Conservation (phyloP, 2,329 filamentous ascomycete genomes). For the Colletotrichum australisinense region DNA sequence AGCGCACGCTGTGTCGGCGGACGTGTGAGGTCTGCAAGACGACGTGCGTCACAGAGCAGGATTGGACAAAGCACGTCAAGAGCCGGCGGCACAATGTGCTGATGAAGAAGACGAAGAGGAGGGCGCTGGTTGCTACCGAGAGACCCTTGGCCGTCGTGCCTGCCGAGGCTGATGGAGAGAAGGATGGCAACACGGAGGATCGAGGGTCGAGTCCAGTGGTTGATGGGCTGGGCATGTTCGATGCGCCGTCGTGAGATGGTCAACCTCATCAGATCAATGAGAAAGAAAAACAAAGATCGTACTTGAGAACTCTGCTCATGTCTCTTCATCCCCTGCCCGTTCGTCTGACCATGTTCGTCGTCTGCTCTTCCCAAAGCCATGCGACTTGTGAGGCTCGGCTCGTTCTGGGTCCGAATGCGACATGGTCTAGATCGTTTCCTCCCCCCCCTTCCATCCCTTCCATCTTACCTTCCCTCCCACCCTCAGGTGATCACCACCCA, state of each 20-base stretch:
- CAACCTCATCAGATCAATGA: neutral
- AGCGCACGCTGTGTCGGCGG: conserved; percentile 66
- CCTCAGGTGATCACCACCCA: neutral
- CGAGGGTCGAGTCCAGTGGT: conserved; percentile 19
- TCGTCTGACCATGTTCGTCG: conserved; percentile 11
- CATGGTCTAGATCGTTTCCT: no score
- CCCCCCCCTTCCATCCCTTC: no score
- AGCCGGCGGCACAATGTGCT: conserved; percentile 48
- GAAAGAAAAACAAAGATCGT: neutral
- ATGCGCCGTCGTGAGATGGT: neutral
- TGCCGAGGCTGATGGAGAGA: neutral
- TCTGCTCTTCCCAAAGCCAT: neutral
- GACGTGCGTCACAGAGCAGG: conserved; percentile 66
- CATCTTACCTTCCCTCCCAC: neutral
- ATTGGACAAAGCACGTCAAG: conserved; percentile 53
- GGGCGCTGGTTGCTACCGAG: conserved; percentile 46
- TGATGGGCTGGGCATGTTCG: conserved; percentile 21
- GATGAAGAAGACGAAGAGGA: conserved; percentile 49
- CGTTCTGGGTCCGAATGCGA: neutral
- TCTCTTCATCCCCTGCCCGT: neutral
- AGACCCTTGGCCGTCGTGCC: conserved; percentile 27
- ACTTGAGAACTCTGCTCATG: conserved; percentile 12
- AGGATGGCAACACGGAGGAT: neutral
- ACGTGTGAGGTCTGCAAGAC: conserved; percentile 81
- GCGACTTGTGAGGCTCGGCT: neutral